Base-by-base conservation (phyloP, 371 early-diverging fungal species). In the Mucor mucedo region DNA sequence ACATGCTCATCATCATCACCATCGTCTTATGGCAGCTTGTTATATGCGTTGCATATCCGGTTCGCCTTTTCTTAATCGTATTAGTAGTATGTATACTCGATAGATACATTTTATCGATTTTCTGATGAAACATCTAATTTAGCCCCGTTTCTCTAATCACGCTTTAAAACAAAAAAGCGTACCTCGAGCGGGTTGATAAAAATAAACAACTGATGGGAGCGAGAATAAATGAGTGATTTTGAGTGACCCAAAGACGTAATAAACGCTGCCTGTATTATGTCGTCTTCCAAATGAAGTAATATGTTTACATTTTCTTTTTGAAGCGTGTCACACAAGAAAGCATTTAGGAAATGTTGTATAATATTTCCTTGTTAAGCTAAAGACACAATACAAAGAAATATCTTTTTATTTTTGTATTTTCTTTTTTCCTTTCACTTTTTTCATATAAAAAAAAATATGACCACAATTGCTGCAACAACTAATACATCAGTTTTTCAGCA, bases 261-360 rank as follows among this genome's bases (percentile, higher is more conserved):
- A 35, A 35, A 35, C 35, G 35, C 35, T 35, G 35, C 8, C 29
- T 16, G 39, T 35, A 35, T 35, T 35, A 35, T 35, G 2, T 35
- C 4, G 35, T 8, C 32, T 54, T 40, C 69, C 60, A 56, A 55
- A 52, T 69, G 28, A 40, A 61, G 69, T 41, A 69, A 61, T 52
- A 52, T 69, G 69, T 69, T 69, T 69, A 64, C 65, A 40, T 13
- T 65, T 65, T 39, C 64, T 61, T 65, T 62, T 53, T 57, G 55
- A 57, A 58, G 49, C 32, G 45, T 44, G 57, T 45, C 32, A 29
- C 21, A 57, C 57, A 41, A 40, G 42, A 28, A 21, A 16, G 16
- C 39, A 16, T 27, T 55, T 55, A 33, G 21, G 21, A 55, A 48
- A 27, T 61, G 62, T 52, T 52, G 50, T 62, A 62, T 57, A 60